These are phyloP conservation scores for Phytophthora foliorum DNA, from an alignment of 352 stramenopile species.

Conservation along the genomic window DNA sequence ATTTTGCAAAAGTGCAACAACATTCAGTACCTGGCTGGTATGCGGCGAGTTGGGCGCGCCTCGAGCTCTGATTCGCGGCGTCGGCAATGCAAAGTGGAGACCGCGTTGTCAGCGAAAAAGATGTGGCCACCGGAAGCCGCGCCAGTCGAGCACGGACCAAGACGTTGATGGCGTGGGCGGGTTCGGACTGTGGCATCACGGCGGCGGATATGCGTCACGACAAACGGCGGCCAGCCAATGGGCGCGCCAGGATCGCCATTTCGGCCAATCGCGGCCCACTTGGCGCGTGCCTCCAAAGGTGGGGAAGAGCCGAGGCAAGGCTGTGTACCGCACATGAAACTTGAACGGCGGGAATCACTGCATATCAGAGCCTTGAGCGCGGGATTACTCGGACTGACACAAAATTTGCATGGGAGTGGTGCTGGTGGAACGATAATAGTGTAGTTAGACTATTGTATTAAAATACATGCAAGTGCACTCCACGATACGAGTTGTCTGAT, in stretches of 20 bases:
- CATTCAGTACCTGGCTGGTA: constrained; percentile 6
- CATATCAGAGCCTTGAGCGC: not conserved
- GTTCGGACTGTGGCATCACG: constrained; percentile 40
- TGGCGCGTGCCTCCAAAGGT: constrained; percentile 33
- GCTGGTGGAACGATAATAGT: too few species aligned
- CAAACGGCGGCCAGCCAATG: constrained; percentile 29
- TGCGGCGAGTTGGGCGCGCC: not conserved
- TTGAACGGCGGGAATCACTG: not conserved
- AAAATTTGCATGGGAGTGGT: too few species aligned
- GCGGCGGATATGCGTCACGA: constrained; percentile 6
- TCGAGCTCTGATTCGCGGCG: constrained; percentile 10
- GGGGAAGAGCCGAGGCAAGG: constrained; percentile 30
- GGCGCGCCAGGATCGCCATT: not conserved
- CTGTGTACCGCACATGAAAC: constrained; percentile 14
- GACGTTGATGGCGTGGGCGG: constrained; percentile 13
- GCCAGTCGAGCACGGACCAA: constrained; percentile 17
- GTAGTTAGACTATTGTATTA: too few species aligned
- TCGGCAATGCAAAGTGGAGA: constrained; percentile 20
- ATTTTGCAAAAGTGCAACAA: not conserved
- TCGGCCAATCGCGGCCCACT: constrained; percentile 3
- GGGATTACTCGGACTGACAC: too few species aligned
- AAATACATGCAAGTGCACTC: too few species aligned
- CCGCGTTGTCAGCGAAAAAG: constrained; percentile 17
- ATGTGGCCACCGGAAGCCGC: constrained; percentile 33
- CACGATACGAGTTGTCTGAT: too few species aligned